Evolutionary conservation across 2,329 filamentous ascomycete species (phyloP), one percentile per base, ranked within the genome.

Genomic region (Scytalidium sp.): DNA sequence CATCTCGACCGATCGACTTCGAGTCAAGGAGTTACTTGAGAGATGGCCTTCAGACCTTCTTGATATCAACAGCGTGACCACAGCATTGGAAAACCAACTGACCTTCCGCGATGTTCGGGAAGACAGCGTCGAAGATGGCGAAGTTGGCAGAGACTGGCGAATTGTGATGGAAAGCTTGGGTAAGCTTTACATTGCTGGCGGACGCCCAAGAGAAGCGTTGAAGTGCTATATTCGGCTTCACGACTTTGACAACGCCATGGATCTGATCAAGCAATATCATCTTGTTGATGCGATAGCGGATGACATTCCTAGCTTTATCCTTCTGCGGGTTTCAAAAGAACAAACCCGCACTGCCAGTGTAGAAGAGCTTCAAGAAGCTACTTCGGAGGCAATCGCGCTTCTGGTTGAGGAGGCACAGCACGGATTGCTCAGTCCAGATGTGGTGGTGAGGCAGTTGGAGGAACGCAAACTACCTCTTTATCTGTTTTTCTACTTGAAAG

Each of bases 331-430:
- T 2, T 84, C 88, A 0, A 80, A 84, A 53, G 81, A 85, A 46
- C 82, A 87, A 57, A 71, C 87, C 51, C 78, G 80, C 46, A 79
- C 78, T 5, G 87, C 91, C 59, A 73, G 82, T 0, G 70, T 83
- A 17, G 67, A 76, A 0, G 90, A 97, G 54, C 76, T 97, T 3
- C 88, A 91, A 62, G 84, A 88, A 50, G 79, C 87, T 3, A 94
- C 90, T 0, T 80, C 84, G 0, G 93, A 99, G 66, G 88, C 92
- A 2, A 88, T 97, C 46, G 84, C 84, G 1, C 73, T 97, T 7
- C 83, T 99, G 3, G 92, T 96, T 1, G 87, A 95, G 45, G 93
- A 97, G 69, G 92, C 92, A 1, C 87, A 92, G 56, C 88, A 93
- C 51, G 94, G 94, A 0, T 86, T 96, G 21, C 86, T 97, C 15